phyloP scores from a whole-genome alignment of 2,329 filamentous ascomycete genomes.

The Dothiorella sarmentorum region DNA sequence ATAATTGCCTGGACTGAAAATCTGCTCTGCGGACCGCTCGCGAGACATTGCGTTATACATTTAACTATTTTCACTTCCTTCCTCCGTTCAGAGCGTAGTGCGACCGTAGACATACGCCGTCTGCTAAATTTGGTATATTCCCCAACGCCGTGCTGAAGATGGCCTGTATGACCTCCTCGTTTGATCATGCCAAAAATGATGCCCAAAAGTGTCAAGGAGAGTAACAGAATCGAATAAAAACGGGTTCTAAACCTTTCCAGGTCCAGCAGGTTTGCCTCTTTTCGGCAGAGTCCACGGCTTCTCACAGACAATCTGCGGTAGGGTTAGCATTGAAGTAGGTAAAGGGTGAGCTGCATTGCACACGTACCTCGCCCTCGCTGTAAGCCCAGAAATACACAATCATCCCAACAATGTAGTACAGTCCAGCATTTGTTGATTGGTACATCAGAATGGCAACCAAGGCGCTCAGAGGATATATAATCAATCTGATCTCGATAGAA shows the following conservation, averaged over 20 bases:
- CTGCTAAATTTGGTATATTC: conserved; percentile 8
- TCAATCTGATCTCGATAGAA: conserved; percentile 80
- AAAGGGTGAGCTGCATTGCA: not conserved
- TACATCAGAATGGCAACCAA: conserved; percentile 77
- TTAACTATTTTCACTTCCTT: conserved; percentile 1
- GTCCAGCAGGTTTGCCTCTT: conserved; percentile 23
- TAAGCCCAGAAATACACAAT: conserved; percentile 94
- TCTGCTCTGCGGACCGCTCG: not conserved
- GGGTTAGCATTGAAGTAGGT: conserved; percentile 20
- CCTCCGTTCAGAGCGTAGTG: not conserved
- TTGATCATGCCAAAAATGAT: not conserved
- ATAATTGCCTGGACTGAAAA: not conserved
- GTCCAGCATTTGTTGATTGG: conserved; percentile 84
- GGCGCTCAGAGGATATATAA: conserved; percentile 75
- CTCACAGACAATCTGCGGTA: conserved; percentile 44
- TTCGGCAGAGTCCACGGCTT: conserved; percentile 51
- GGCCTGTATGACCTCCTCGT: not conserved
- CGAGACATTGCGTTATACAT: not conserved
- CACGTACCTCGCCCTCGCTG: conserved; percentile 90
- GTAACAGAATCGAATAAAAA: not conserved
- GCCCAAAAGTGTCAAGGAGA: not conserved
- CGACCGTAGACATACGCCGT: not conserved
- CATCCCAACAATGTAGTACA: conserved; percentile 88
- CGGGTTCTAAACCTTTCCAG: not conserved
- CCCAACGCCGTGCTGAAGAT: conserved; percentile 4